phyloP scores from a whole-genome alignment of 2,329 filamentous ascomycete genomes.

The Colletotrichum destructivum region DNA sequence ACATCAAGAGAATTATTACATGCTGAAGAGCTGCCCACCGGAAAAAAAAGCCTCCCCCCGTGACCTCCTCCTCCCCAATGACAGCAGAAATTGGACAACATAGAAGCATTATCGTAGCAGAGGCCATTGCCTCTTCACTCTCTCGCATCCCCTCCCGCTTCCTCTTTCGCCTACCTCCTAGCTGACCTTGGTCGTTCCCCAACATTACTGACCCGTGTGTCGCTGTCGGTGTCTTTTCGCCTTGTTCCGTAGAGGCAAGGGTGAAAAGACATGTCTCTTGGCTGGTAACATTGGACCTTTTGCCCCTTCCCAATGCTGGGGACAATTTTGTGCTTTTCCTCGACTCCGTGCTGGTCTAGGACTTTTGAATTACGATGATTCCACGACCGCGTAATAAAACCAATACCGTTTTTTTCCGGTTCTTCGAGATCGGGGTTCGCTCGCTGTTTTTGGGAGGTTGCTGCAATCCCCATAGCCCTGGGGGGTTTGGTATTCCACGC shows the following conservation, averaged over 20 bases:
- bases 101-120: constrained; percentile 45
- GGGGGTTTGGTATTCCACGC: constrained; percentile 39
- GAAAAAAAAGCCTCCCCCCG: constrained; percentile 45
- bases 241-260: constrained; percentile 10
- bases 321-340: constrained; percentile 32
- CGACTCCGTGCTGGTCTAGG: constrained; percentile 40
- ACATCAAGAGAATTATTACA: constrained; percentile 65
- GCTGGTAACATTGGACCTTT: constrained; percentile 17
- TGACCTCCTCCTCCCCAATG: constrained; percentile 41
- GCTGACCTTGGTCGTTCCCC: constrained; percentile 3
- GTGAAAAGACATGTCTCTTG: constrained; percentile 3
- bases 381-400: constrained; percentile 26
- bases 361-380: constrained; percentile 35
- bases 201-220: constrained; percentile 33
- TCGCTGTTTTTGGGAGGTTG: constrained; percentile 33
- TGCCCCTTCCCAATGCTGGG: constrained; percentile 20
- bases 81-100: constrained; percentile 37
- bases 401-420: constrained; percentile 19
- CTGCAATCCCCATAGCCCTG: constrained; percentile 34
- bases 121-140: constrained; percentile 34
- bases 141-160: constrained; percentile 21
- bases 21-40: constrained; percentile 56
- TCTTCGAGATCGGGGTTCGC: constrained; percentile 13
- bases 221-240: constrained; percentile 11
- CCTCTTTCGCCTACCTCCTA: constrained; percentile 16